phyloP scores from a whole-genome alignment of 2,329 filamentous ascomycete species.

The Sarocladium oryzae region DNA sequence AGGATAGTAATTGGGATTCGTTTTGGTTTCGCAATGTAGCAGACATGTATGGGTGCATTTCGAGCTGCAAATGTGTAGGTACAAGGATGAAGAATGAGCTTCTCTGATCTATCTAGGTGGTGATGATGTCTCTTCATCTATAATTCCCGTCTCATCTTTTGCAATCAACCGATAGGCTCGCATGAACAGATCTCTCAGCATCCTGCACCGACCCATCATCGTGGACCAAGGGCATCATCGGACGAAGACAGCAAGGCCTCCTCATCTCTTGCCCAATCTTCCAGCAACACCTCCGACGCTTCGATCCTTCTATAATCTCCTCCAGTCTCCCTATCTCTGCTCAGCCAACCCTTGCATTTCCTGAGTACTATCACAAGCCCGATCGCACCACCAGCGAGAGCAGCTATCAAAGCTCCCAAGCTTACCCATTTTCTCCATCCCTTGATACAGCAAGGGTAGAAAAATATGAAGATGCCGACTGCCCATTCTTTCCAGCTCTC shows the following conservation, averaged over 20 bases:
- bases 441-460: conserved; percentile 27
- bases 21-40: too few species aligned
- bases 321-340: neutral
- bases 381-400: conserved; percentile 7
- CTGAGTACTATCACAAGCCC: neutral
- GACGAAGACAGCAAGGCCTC: neutral
- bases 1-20: too few species aligned
- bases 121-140: too few species aligned
- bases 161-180: too few species aligned
- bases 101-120: too few species aligned
- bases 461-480: conserved; percentile 19
- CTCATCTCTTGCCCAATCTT: neutral
- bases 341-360: neutral
- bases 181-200: too few species aligned
- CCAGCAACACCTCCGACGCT: neutral
- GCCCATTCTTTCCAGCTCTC: conserved; percentile 23
- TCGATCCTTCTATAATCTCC: conserved; percentile 5
- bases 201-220: too few species aligned
- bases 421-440: conserved; percentile 27
- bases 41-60: too few species aligned
- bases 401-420: conserved; percentile 12
- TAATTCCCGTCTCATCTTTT: too few species aligned
- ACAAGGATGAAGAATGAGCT: too few species aligned
- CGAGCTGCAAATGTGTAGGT: too few species aligned
- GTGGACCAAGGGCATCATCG: too few species aligned